These are phyloP conservation scores for Astrephomene gubernaculifera DNA, from an alignment of 139 green algal species.

Conservation along the genomic window DNA sequence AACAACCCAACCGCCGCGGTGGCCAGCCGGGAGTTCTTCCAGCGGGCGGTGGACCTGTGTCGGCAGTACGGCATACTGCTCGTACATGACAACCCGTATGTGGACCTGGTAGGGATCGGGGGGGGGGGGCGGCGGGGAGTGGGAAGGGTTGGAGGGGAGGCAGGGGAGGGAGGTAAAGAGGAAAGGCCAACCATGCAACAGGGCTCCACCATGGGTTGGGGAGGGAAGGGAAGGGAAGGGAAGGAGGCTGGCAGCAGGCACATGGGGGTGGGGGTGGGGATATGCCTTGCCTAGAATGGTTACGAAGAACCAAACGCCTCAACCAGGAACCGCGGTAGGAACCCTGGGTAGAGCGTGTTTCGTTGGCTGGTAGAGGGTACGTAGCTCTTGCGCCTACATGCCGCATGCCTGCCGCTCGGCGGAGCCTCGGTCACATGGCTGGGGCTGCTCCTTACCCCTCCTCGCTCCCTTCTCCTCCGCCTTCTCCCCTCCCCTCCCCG, in stretches of 20 bases:
- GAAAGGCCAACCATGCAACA: no score
- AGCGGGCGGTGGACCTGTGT: constrained; percentile 54
- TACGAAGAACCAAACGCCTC: no score
- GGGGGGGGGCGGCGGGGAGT: background rate
- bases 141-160: background rate
- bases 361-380: no score
- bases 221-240: background rate
- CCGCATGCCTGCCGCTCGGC: no score
- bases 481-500: background rate
- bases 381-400: no score
- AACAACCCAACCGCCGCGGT: constrained; percentile 68
- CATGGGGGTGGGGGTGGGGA: no score
- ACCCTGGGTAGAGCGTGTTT: no score
- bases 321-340: no score
- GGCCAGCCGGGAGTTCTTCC: constrained; percentile 56
- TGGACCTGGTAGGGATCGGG: constrained; percentile 46
- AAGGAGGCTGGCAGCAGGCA: no score
- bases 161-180: background rate
- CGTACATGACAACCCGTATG: constrained; percentile 67
- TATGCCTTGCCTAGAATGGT: no score
- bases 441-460: background rate
- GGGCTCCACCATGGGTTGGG: no score
- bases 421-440: no score
- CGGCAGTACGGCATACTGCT: constrained; percentile 60
- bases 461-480: background rate